Percentiles rank a stretch among this genome's conserved stretches.
These are phyloP conservation scores for Spongospora subterranea DNA, from an alignment of 208 protist genomes.

Conservation along the genomic window DNA sequence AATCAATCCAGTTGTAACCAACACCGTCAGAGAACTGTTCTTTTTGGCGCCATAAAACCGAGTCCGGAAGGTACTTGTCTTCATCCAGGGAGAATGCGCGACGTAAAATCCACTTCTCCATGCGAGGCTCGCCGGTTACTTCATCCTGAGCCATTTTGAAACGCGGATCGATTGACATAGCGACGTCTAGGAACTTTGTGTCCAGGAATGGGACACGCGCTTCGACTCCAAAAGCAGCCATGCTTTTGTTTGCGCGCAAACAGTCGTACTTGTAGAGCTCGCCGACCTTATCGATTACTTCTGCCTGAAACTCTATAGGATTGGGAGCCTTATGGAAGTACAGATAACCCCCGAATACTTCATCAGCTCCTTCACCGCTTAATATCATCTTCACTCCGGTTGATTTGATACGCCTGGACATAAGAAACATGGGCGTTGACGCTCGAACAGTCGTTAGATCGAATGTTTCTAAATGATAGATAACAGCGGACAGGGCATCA, in stretches of 20 bases:
- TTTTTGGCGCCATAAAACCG: conserved; percentile 83
- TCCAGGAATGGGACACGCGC: conserved; percentile 89
- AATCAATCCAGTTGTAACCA: conserved; percentile 86
- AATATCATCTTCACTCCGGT: conserved; percentile 83
- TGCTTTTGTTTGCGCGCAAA: conserved; percentile 86
- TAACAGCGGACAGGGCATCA: conserved; percentile 83
- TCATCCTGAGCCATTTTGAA: conserved; percentile 76
- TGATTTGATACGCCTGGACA: conserved; percentile 85
- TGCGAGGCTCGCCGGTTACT: conserved; percentile 56
- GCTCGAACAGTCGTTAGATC: conserved; percentile 88
- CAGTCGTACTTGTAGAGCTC: conserved; percentile 81
- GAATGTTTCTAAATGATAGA: conserved; percentile 87
- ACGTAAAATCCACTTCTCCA: conserved; percentile 82
- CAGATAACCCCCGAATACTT: conserved; percentile 83
- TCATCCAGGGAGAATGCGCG: conserved; percentile 73
- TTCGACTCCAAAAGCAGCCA: conserved; percentile 85
- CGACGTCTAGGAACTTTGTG: conserved; percentile 79
- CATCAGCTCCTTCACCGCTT: conserved; percentile 80
- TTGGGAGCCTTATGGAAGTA: conserved; percentile 87
- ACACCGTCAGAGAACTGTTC: conserved; percentile 84
- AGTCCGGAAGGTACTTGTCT: conserved; percentile 79
- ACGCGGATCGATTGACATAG: conserved; percentile 80
- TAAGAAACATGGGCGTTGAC: conserved; percentile 85
- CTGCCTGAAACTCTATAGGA: conserved; percentile 66
- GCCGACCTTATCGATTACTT: conserved; percentile 54